Evolutionary conservation across 805 yeast species (phyloP).

Genomic region (Suhomyces prunicola): DNA sequence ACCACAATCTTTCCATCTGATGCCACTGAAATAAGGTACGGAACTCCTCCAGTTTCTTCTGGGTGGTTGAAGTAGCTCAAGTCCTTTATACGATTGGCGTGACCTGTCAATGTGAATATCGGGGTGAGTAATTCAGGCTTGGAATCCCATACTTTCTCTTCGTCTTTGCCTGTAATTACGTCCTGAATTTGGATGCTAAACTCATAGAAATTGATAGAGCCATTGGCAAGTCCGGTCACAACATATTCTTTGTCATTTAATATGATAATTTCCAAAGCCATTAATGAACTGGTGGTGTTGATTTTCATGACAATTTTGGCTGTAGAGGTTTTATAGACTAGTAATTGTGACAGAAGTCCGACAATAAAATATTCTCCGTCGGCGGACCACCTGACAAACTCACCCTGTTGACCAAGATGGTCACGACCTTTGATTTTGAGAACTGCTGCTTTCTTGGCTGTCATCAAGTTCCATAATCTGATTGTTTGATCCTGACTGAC

Average conservation of each 20-base stretch:
- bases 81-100: slow-evolving; percentile 81
- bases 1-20: slow-evolving; percentile 93
- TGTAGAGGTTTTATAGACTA: slow-evolving; percentile 60
- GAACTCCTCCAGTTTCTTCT: slow-evolving; percentile 26
- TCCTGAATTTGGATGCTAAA: slow-evolving; percentile 25
- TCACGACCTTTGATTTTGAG: slow-evolving; percentile 70
- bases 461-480: slow-evolving; percentile 94
- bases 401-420: slow-evolving; percentile 62
- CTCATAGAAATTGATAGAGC: slow-evolving; percentile 59
- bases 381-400: slow-evolving; percentile 62
- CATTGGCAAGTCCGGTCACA: slow-evolving; percentile 68
- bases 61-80: slow-evolving; percentile 50
- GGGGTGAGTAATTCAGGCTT: slow-evolving; percentile 37
- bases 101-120: slow-evolving; percentile 67
- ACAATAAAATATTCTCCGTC: slow-evolving; percentile 73
- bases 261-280: slow-evolving; percentile 57
- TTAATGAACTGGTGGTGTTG: slow-evolving; percentile 54
- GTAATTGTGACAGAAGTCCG: slow-evolving; percentile 63
- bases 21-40: slow-evolving; percentile 73
- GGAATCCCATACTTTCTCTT: slow-evolving; percentile 23
- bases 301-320: slow-evolving; percentile 57
- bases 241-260: slow-evolving; percentile 53
- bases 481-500: slow-evolving; percentile 84
- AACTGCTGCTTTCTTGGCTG: slow-evolving; percentile 87
- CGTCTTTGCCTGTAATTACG: slow-evolving; percentile 9